These are phyloP conservation scores for Giardia muris DNA, from an alignment of 208 protist species.

Conservation along the genomic window DNA sequence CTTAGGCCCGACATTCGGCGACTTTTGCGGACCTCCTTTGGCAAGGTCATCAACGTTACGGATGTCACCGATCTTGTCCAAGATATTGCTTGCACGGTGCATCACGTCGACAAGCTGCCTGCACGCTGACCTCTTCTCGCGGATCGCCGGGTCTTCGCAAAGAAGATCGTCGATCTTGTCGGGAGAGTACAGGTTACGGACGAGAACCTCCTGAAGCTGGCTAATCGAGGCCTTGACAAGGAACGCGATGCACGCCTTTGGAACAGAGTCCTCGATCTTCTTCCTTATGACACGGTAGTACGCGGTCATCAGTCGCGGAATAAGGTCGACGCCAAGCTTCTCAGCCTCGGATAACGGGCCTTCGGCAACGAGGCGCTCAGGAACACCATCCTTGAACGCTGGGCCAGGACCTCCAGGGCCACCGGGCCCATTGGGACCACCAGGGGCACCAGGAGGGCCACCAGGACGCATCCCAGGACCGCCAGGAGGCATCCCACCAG, in stretches of 20 bases:
- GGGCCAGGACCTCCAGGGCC: neutral
- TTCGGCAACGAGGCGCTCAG: neutral
- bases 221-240: conserved; percentile 70
- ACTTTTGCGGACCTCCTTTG: neutral
- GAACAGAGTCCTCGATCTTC: conserved; percentile 73
- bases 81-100: conserved; percentile 45
- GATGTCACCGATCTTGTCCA: conserved; percentile 23
- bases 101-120: conserved; percentile 66
- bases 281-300: conserved; percentile 70
- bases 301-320: conserved; percentile 9
- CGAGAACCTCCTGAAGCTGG: conserved; percentile 70
- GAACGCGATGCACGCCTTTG: conserved; percentile 89
- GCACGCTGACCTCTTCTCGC: conserved; percentile 60
- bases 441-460: neutral
- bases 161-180: conserved; percentile 71
- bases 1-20: neutral
- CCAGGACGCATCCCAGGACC: neutral
- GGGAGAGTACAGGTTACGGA: conserved; percentile 71
- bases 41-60: conserved; percentile 21
- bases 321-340: conserved; percentile 34
- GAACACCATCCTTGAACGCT: neutral
- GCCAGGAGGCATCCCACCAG: neutral
- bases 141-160: conserved; percentile 63
- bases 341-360: conserved; percentile 27
- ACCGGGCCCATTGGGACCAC: neutral